Evolutionary conservation across 345 rosid species (phyloP), one percentile per base, ranked within the genome.

Genomic region (Streptanthus diversifolius): DNA sequence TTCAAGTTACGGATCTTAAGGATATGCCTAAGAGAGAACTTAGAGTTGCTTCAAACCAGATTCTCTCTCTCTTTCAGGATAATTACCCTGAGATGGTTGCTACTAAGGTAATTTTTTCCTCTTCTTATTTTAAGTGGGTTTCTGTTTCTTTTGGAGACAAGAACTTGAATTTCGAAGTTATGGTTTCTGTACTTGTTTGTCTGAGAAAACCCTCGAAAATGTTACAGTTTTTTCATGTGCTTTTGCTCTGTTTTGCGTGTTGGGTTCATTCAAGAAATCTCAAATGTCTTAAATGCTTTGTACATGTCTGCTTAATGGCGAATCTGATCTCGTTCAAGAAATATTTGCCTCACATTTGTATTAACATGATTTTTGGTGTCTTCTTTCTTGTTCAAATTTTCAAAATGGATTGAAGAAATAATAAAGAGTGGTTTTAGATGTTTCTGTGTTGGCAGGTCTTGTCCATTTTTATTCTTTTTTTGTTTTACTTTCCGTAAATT

Each of bases 81-180:
- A 95, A 95, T 81, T 95, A 95, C 77, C 99, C 99, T 19, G 99
- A 95, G 71, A 87, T 92, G 99, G 99, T 95, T 19, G 99, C 98
- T 69, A 89, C 96, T 17, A 95, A 95, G 99, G 99, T 95, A 63
- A 10, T 4, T 2, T 14, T 13, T 35, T 13, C 8, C 5, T 15
- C 6, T 44, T 9, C 39, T 58, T 9, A 25, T 15, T 52, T 9
- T 15, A 8, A 37, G 41, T 21, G n/a, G 3, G 32, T 60, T 22
- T 41, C 27, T 66, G 58, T 41, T 39, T 21, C 5, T 32, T 59
- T 36, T 58, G 60, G 3, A 49, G 72, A 56, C 43, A 45, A 25
- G 40, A 65, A 41, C 44, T 66, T 65, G 49, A 45, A 35, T 30
- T 55, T 72, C 39, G 18, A 62, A 2, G 21, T 62, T 64, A 55